phyloP scores from a whole-genome alignment of 2,329 filamentous ascomycete species.

The Pseudogymnoascus pannorum region DNA sequence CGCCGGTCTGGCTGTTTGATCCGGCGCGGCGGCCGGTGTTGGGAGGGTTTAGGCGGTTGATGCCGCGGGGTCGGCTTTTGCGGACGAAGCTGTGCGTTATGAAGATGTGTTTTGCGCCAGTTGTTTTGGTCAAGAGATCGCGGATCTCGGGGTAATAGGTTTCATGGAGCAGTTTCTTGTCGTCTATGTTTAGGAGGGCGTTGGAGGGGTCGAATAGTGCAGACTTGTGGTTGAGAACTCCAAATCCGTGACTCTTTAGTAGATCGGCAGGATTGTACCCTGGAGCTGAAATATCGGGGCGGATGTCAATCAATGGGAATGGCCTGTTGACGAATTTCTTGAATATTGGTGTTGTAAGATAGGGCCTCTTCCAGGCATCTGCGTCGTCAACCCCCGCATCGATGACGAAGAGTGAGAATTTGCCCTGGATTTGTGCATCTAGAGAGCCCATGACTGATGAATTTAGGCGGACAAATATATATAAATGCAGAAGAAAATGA shows the following conservation, averaged over 20 bases:
- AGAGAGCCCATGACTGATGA: neutral
- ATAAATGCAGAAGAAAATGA: neutral
- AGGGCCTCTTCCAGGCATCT: neutral
- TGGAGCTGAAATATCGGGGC: neutral
- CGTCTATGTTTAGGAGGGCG: neutral
- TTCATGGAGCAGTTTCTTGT: neutral
- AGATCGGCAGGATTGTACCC: neutral
- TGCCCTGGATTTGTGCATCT: neutral
- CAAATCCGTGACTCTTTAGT: neutral
- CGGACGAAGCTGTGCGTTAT: neutral
- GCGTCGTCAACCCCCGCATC: conserved; percentile 5
- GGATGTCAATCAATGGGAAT: conserved; percentile 1
- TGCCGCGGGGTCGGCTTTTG: neutral
- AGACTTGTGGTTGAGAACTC: neutral
- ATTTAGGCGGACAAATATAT: neutral
- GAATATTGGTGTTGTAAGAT: conserved; percentile 2
- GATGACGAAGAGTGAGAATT: conserved; percentile 2
- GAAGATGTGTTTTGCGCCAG: neutral
- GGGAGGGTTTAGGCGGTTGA: neutral
- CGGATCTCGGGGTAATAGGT: neutral
- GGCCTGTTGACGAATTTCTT: neutral
- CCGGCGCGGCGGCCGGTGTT: neutral
- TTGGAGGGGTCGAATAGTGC: neutral
- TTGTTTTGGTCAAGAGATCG: neutral
- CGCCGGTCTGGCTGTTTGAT: neutral